Evolutionary conservation across 805 yeast species (phyloP), one percentile per base, ranked within the genome.

Genomic region (Tetrapisispora pingtungensis): DNA sequence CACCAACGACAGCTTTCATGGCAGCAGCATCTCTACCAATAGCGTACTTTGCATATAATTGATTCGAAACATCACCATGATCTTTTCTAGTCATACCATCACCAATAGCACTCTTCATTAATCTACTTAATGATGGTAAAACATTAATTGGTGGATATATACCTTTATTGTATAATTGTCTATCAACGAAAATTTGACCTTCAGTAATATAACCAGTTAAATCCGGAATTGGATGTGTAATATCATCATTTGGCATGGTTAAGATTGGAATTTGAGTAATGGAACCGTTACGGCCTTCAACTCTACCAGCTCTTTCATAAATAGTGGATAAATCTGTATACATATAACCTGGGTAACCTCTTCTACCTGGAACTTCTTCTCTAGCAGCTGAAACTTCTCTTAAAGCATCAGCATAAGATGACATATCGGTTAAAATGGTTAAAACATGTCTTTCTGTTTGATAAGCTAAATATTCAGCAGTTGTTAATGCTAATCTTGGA

Each of bases 321-420:
- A 93, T 88, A 42, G 97, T 93, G 42, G 97, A 86, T 75, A 93
- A 86, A 82, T 93, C 99, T 40, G 99, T 93, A 73, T 93, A 93
- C 99, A 93, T 93, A 70, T 93, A 93, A 84, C 99, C 99, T 53
- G 99, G 99, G 70, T 93, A 93, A 76, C 99, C 99, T 81, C 99
- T 88, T 79, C 99, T 88, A 77, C 99, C 99, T 65, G 98, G 98
- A 39, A 93, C 98, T 73, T 94, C 98, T 72, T 93, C 99, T 77
- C 99, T 88, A 40, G 99, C 99, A 49, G 99, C 98, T 51, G 97
- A 88, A 42, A 93, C 98, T 74, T 93, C 99, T 81, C 99, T 89
- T 64, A 93, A 74, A 34, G 99, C 99, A 68, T 93, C 99, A 34
- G 99, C 99, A 66, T 93, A 93, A n/a, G 98, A 93, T 24, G 97